Evolutionary conservation across 257 asterid species (phyloP).

Genomic region (Knoxia roxburghii): DNA sequence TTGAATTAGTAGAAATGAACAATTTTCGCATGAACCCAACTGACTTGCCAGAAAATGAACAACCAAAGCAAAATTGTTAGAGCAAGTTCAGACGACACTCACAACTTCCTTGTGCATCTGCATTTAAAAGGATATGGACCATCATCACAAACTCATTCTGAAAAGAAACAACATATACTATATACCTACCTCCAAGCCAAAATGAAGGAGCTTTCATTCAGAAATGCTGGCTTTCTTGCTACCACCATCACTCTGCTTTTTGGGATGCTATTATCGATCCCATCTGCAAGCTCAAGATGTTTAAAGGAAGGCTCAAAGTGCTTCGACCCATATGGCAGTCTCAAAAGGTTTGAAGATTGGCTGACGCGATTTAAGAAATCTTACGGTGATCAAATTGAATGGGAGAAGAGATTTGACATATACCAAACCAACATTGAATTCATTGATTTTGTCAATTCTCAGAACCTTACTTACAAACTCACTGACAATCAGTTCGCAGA

Average conservation of each 20-base stretch:
- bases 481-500: slow-evolving; percentile 58
- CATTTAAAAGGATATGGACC: slow-evolving; percentile 6
- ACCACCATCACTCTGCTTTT: slow-evolving; percentile 14
- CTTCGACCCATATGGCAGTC: slow-evolving; percentile 17
- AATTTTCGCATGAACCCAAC: slow-evolving; percentile 43
- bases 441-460: slow-evolving; percentile 47
- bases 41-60: slow-evolving; percentile 25
- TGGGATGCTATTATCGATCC: slow-evolving; percentile 20
- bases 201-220: slow-evolving; percentile 24
- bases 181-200: background rate
- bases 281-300: slow-evolving; percentile 21
- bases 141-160: slow-evolving; percentile 14
- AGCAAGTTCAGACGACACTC: background rate
- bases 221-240: slow-evolving; percentile 13
- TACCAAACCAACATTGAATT: slow-evolving; percentile 43
- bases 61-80: background rate
- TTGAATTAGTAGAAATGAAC: slow-evolving; percentile 20
- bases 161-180: background rate
- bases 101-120: background rate
- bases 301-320: background rate
- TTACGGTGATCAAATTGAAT: slow-evolving; percentile 37
- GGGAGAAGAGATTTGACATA: slow-evolving; percentile 53
- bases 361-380: slow-evolving; percentile 25
- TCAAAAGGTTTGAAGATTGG: slow-evolving; percentile 45
- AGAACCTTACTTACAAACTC: slow-evolving; percentile 51